Base-by-base conservation (phyloP, 441 rosid species). In the Syzygium syzygioides region DNA sequence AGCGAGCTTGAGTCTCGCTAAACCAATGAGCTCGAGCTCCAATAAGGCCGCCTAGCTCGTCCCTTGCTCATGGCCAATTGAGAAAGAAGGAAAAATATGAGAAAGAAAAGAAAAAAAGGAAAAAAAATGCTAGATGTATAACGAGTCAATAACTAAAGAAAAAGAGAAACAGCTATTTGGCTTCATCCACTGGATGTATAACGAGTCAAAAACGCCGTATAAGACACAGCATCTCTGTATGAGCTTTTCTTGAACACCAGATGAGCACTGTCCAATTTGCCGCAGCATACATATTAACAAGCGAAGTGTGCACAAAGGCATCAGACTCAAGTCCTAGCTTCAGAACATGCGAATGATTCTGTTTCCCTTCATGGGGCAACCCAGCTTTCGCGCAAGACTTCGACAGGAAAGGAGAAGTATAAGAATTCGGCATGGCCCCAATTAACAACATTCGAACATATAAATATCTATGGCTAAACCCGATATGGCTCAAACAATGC, bases 391-490 rank as follows among this genome's bases (percentile, higher is more conserved):
- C 91, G 19, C 98, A 94, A 50, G 94, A 91, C 93, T 95, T 95
- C 89, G 95, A 89, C 52, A 94, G 89, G 52, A 94, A 96, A 41
- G 98, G 98, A 86, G 93, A 95, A 9, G 98, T 93, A 68, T 91
- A 91, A 25, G 91, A 68, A 91, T 95, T 94, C 1, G 96, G 97
- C 86, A 80, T 68, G 26, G 90, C 56, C 86, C 95, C 95, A 19
- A 91, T 85, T 15, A 86, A 89, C 85, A 94, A 79, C 98, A 96
- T 95, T 34, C 88, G 88, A 55, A 92, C 86, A 86, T n/a, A n/a
- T 93, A 95, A 41, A 93, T 79, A 37, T 86, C 66, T 9, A 95
- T 30, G 79, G 96, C 95, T 25, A 90, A 89, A 79, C 53, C 34
- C 1, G 96, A 91, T 91, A 34, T 90, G 88, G 62, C 94, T 91